Evolutionary conservation across 2,329 filamentous ascomycete genomes (phyloP), one percentile per base, ranked within the genome.

Genomic region (Penicillium sp.): DNA sequence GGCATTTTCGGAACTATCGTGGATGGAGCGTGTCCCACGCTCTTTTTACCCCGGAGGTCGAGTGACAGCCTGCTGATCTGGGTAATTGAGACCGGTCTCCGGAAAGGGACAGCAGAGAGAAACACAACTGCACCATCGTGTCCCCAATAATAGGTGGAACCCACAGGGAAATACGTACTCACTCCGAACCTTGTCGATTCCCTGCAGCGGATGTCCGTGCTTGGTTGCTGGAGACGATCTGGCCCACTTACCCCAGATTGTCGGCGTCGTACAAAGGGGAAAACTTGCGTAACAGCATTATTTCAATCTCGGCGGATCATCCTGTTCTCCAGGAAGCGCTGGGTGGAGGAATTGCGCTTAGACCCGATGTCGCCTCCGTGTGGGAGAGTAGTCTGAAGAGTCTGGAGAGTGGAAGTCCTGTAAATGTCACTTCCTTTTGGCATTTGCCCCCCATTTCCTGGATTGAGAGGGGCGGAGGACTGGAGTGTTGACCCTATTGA

Each of bases 171-270:
- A 56, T 57, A 58, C 42, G 35, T 22, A 53, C 50, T 33, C 30
- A 17, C 51, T 60, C 59, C 57, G 55, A 70, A 61, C 63, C 64
- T 59, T 57, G 68, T 65, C 62, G 19, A 68, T 70, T 67, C 60
- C 68, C 67, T 71, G 69, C 69, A 70, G 68, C 68, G 65, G 69
- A 71, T 68, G 68, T 71, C 69, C 62, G 68, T 70, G 68, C 69
- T 67, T 64, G 56, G 44, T 64, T n/a, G 56, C 28, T 62, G 50
- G 54, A 67, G 59, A 63, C 54, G 68, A 70, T 70, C 68, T 65
- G 68, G 68, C 67, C 69, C 69, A 71, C 68, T 65, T 71, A 70
- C 69, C 69, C 69, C 69, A 66, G 69, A 71, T 70, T 66, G 62
- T 63, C 44, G 57, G 58, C 51, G 61, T 64, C 51, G 38, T 53